A percentile compares a stretch with the other conserved stretches of the same genome.
phyloP scores from a whole-genome alignment of 208 protist genomes.

The Trypanosoma vivax region DNA sequence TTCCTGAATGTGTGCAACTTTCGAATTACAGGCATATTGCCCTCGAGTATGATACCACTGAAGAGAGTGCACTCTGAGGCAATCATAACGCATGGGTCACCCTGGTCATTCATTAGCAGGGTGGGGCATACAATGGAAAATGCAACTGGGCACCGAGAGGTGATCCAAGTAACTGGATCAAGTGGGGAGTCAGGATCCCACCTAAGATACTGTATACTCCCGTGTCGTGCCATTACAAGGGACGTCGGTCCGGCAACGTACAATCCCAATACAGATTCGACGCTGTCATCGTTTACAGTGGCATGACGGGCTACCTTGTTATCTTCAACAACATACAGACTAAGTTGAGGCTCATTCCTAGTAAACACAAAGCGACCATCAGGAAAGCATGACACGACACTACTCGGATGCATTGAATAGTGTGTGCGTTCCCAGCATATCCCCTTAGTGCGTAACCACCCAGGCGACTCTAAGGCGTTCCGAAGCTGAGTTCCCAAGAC shows the following conservation, averaged over 20 bases:
- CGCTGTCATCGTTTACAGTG: background rate
- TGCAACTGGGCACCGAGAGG: background rate
- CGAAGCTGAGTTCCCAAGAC: background rate
- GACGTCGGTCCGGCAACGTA: background rate
- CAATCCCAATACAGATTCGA: slow-evolving; percentile 7
- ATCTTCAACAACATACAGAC: slow-evolving; percentile 17
- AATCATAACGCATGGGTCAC: background rate
- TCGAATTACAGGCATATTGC: background rate
- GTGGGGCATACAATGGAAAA: slow-evolving; percentile 3
- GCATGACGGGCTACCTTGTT: background rate
- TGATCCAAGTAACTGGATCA: background rate
- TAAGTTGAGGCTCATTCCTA: background rate
- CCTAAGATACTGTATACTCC: background rate
- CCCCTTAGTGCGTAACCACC: background rate
- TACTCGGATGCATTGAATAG: slow-evolving; percentile 4
- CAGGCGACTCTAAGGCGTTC: slow-evolving; percentile 6
- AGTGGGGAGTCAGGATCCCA: slow-evolving; percentile 11
- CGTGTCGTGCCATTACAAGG: slow-evolving; percentile 5
- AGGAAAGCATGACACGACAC: slow-evolving; percentile 1
- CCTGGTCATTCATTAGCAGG: background rate
- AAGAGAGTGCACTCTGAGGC: slow-evolving; percentile 9
- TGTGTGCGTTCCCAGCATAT: slow-evolving; percentile 1
- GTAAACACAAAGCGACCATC: slow-evolving; percentile 13
- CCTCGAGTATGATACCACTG: background rate
- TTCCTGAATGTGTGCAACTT: slow-evolving; percentile 7